phyloP scores from a whole-genome alignment of 1,284 basidiomycete species.

The Ustilago lituana region DNA sequence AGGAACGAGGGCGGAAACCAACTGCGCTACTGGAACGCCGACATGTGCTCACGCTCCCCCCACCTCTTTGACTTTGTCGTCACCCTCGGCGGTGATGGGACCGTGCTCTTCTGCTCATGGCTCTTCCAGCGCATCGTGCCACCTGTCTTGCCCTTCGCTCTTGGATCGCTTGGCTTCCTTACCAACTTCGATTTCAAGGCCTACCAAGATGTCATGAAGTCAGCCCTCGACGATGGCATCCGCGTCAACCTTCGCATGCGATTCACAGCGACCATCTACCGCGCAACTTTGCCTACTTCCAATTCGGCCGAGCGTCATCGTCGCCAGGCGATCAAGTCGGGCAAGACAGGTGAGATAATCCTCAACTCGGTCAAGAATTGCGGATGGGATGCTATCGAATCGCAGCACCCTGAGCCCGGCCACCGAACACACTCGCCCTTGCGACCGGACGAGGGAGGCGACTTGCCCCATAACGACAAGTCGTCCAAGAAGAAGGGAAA shows the following conservation, averaged over 20 bases:
- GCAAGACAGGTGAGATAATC: slow-evolving; percentile 64
- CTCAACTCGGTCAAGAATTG: slow-evolving; percentile 60
- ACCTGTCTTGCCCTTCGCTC: slow-evolving; percentile 93
- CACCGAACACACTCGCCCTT: slow-evolving; percentile 19
- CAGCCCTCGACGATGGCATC: slow-evolving; percentile 89
- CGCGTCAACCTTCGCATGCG: slow-evolving; percentile 98
- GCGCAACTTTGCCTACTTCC: slow-evolving; percentile 48
- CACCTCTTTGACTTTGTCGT: slow-evolving; percentile 98
- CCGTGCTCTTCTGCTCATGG: slow-evolving; percentile 99
- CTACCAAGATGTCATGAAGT: slow-evolving; percentile 86
- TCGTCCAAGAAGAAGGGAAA: slow-evolving; percentile 73
- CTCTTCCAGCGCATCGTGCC: slow-evolving; percentile 98
- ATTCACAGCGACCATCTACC: slow-evolving; percentile 96
- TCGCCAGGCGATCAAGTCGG: slow-evolving; percentile 58
- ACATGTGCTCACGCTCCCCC: slow-evolving; percentile 90
- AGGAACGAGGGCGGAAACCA: slow-evolving; percentile 75
- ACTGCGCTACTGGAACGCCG: slow-evolving; percentile 94
- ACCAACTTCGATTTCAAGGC: slow-evolving; percentile 97
- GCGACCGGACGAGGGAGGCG: slow-evolving; percentile 27
- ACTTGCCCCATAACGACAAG: slow-evolving; percentile 22
- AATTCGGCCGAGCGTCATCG: slow-evolving; percentile 48
- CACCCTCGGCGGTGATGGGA: slow-evolving; percentile 95
- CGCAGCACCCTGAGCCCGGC: slow-evolving; percentile 19
- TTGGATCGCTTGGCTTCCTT: slow-evolving; percentile 97
- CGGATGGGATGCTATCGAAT: slow-evolving; percentile 64